Conservation (phyloP, 1,284 basidiomycete genomes). For the Boletus smithii region DNA sequence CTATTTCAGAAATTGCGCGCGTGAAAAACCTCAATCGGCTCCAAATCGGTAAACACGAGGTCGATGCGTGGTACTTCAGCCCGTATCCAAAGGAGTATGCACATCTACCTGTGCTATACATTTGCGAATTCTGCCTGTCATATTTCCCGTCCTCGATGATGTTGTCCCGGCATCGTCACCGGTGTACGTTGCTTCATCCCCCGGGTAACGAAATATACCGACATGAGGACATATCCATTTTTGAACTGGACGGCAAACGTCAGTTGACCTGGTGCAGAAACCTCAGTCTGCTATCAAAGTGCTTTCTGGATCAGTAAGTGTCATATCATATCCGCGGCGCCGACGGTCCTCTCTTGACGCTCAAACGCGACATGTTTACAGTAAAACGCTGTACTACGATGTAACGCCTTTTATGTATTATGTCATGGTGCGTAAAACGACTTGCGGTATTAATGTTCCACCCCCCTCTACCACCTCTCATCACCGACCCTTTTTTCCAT, state of each 20-base stretch:
- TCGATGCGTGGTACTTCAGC: constrained; percentile 99
- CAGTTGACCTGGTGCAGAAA: constrained; percentile 98
- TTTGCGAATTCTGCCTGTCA: constrained; percentile 97
- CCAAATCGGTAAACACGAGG: constrained; percentile 94
- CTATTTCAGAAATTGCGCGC: constrained; percentile 92
- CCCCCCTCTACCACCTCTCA: constrained; percentile 14
- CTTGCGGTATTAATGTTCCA: neutral
- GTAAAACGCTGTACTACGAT: constrained; percentile 99
- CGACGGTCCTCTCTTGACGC: constrained; percentile 19
- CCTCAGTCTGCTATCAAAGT: constrained; percentile 93
- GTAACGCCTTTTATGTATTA: constrained; percentile 99
- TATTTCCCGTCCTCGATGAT: constrained; percentile 88
- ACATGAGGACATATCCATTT: constrained; percentile 94
- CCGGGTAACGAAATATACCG: constrained; percentile 99
- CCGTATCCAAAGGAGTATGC: constrained; percentile 98
- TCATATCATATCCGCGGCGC: constrained; percentile 15
- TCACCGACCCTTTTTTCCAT: constrained; percentile 12
- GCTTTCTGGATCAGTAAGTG: constrained; percentile 94
- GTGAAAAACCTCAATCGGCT: constrained; percentile 98
- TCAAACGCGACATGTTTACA: constrained; percentile 32
- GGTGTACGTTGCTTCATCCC: constrained; percentile 92
- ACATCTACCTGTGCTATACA: constrained; percentile 90
- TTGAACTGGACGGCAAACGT: constrained; percentile 96
- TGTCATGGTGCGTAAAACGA: constrained; percentile 72
- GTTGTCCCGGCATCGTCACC: constrained; percentile 85